Evolutionary conservation across 148 eudicot genomes (phyloP).

Genomic region (Spergularia marina): DNA sequence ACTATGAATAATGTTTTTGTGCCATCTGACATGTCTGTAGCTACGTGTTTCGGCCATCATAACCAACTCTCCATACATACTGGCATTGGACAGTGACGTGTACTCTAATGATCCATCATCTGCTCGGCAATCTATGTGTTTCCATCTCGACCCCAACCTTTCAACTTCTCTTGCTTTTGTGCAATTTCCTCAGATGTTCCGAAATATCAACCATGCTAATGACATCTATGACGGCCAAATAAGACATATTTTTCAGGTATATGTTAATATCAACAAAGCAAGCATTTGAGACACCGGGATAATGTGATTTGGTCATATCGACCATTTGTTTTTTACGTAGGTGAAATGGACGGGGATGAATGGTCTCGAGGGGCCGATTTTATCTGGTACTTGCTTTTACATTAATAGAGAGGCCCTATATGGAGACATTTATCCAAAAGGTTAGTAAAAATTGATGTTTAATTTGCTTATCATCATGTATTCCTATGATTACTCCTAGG

Average conservation of each 20-base stretch:
- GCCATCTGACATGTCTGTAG: slow-evolving; percentile 24
- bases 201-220: slow-evolving; percentile 31
- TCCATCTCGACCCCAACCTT: slow-evolving; percentile 49
- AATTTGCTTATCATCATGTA: too few species aligned
- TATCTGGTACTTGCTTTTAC: slow-evolving; percentile 56
- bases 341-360: slow-evolving; percentile 42
- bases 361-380: slow-evolving; percentile 51
- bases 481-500: too few species aligned
- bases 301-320: not conserved
- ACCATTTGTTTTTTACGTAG: not conserved
- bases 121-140: slow-evolving; percentile 76
- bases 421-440: slow-evolving; percentile 22
- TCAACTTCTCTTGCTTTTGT: slow-evolving; percentile 53
- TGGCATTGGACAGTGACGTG: slow-evolving; percentile 74
- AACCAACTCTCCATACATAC: slow-evolving; percentile 56
- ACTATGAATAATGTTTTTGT: not conserved
- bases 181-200: slow-evolving; percentile 68
- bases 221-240: slow-evolving; percentile 42
- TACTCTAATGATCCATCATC: slow-evolving; percentile 60
- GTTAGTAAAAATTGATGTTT: not conserved
- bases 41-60: slow-evolving; percentile 54
- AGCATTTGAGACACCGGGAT: not conserved
- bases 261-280: not conserved
- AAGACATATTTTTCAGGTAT: slow-evolving; percentile 4
- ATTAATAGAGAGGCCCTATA: slow-evolving; percentile 50